Percentiles rank a stretch among this genome's conserved stretches.
Evolutionary conservation across 352 stramenopile genomes (phyloP).

Genomic region (Globisporangium splendens): DNA sequence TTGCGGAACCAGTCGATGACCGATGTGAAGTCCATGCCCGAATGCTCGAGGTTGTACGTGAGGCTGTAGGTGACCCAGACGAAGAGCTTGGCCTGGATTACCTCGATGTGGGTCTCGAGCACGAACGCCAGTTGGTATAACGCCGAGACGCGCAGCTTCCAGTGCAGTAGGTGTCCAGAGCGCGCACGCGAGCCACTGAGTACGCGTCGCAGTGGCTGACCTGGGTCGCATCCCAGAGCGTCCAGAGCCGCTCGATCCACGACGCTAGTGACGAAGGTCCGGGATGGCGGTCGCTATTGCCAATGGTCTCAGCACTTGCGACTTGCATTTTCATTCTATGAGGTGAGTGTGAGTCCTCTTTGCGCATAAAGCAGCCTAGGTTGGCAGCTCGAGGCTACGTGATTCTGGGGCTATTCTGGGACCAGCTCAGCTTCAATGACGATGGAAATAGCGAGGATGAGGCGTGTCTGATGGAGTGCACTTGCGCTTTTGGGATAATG

Average conservation of each 20-base stretch:
- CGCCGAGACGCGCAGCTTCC: constrained; percentile 12
- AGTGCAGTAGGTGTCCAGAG: constrained; percentile 7
- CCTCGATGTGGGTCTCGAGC: constrained; percentile 28
- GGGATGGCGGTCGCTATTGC: too few relatives aligned
- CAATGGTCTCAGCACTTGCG: too few relatives aligned
- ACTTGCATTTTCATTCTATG: too few relatives aligned
- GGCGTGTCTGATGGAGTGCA: too few relatives aligned
- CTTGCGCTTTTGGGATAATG: too few relatives aligned
- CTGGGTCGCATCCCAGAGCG: neutral
- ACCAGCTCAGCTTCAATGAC: too few relatives aligned
- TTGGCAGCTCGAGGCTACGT: too few relatives aligned
- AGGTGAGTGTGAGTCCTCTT: too few relatives aligned
- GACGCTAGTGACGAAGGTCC: neutral
- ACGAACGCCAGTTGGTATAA: constrained; percentile 47
- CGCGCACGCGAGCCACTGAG: constrained; percentile 8
- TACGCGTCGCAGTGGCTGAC: constrained; percentile 13
- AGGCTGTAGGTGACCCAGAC: constrained; percentile 27
- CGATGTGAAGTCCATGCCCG: constrained; percentile 2
- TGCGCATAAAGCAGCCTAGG: too few relatives aligned
- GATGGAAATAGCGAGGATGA: too few relatives aligned
- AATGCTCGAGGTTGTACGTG: constrained; percentile 3
- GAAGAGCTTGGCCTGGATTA: constrained; percentile 41
- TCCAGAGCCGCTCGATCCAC: neutral
- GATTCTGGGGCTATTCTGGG: too few relatives aligned
- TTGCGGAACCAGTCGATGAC: neutral